Evolutionary conservation across 2,329 filamentous ascomycete species (phyloP), one percentile per base, ranked within the genome.

Genomic region (Teratosphaeria destructans): DNA sequence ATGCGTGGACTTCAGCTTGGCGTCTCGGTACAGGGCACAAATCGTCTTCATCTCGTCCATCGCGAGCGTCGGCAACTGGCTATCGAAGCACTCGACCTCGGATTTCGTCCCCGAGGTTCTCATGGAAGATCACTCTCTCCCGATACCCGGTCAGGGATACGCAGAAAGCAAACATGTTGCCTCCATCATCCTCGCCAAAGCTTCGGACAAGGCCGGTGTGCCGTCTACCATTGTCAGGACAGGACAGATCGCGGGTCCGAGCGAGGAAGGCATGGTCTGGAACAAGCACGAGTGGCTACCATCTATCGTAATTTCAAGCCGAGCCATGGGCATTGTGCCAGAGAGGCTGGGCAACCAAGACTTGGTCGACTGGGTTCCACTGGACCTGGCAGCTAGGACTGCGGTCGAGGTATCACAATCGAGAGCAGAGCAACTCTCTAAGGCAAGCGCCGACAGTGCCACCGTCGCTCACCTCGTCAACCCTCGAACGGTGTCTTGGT

Each of bases 321-420:
- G 70, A 6, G 66, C 73, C 8, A 63, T 78, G 2, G 70, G 72
- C 0, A 66, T 65, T 5, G 37, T 80, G 0, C 77, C 78, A 0
- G 63, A 70, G 1, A 63, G 65, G 7, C 63, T 80, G 3, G 74
- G 73, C 0, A 52, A 66, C 1, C 64, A 75, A 23, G 62, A 67
- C 3, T 61, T 61, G 1, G 67, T 79, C 2, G 75, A 78, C 57
- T 80, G 77, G 77, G 61, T 79, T 1, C 77, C 77, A 0, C 69
- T 77, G 14, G 77, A 80, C 54, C 34, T 72, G 0, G 66, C 77
- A 2, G 72, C 72, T 3, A 66, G 72, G 3, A 70, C 75, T 3
- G 60, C 78, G 0, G 63, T 73, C 16, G 64, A 67, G 10, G 61
- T 64, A 7, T 54, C 64, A 2, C 34, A 57, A 23, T 54, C 63